These are phyloP conservation scores for Ustilago hordei DNA, from an alignment of 1,284 basidiomycete species.

Conservation along the genomic window DNA sequence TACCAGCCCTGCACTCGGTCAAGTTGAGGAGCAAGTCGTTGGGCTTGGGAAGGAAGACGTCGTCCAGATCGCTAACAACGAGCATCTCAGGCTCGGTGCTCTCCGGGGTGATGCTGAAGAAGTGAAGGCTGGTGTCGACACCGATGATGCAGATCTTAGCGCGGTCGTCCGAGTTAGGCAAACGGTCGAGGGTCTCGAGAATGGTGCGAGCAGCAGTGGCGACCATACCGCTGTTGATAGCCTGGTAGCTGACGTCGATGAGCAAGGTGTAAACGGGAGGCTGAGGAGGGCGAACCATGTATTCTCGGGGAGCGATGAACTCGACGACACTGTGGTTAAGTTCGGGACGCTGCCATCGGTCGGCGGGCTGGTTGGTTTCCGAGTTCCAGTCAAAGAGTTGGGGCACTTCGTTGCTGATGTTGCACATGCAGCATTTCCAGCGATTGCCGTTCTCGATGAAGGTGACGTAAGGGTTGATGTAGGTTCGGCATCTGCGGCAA, in stretches of 20 bases:
- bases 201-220: slow-evolving; percentile 96
- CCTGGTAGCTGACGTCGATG: slow-evolving; percentile 93
- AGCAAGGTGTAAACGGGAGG: slow-evolving; percentile 97
- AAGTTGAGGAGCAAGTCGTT: slow-evolving; percentile 95
- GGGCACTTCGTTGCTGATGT: slow-evolving; percentile 97
- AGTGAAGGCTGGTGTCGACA: slow-evolving; percentile 92
- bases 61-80: slow-evolving; percentile 94
- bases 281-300: slow-evolving; percentile 97
- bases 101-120: slow-evolving; percentile 89
- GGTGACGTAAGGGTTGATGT: slow-evolving; percentile 98
- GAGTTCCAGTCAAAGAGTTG: slow-evolving; percentile 99
- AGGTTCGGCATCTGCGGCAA: slow-evolving; percentile 94
- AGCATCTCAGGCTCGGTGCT: slow-evolving; percentile 90
- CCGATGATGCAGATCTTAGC: slow-evolving; percentile 94
- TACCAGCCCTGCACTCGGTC: slow-evolving; percentile 81
- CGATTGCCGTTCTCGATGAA: slow-evolving; percentile 98
- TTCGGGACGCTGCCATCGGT: slow-evolving; percentile 93
- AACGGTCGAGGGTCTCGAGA: slow-evolving; percentile 90
- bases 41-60: slow-evolving; percentile 97
- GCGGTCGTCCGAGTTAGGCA: slow-evolving; percentile 92
- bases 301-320: slow-evolving; percentile 97
- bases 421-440: slow-evolving; percentile 99
- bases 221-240: slow-evolving; percentile 86
- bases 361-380: slow-evolving; percentile 89
- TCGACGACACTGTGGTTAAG: slow-evolving; percentile 94